Base-by-base conservation (phyloP, 1,284 basidiomycete species). In the Cryptococcus depauperatus region DNA sequence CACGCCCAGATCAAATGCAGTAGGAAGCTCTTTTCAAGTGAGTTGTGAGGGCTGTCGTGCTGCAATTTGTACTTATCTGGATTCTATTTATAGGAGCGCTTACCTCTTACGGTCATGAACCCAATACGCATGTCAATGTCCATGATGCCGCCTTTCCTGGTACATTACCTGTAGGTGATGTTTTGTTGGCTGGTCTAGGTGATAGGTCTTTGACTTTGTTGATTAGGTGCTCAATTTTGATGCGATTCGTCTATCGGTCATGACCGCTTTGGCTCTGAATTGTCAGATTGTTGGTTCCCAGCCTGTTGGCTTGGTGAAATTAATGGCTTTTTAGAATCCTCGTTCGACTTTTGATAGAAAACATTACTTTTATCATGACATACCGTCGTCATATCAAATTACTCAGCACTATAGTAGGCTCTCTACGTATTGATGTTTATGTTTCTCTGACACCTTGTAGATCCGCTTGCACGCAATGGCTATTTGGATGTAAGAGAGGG, bases 331-430 rank as follows among this genome's bases (percentile, higher is more conserved):
- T 1, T 48, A 72, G 69, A 84, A 87, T 57, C 57, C 57, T 0
- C 75, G 77, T n/a, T 92, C 86, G 1, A 77, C 84, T 1, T 96
- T 96, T 56, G 93, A 99, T 70, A 76, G 93, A 56, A 99, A 99
- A 66, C 93, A 98, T 67, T 99, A 98, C 67, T 97, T 97, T 70
- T 98, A 99, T 65, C 80, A 88, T 1, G 93, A 98, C 69, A 77
- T 96, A 26, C 90, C 95, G 0, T 76, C 84, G 3, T 93, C 92
- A 0, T 98, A 92, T 69, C 95, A 99, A 71, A 93, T 97, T 53
- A 97, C 93, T 0, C 93, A 97, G 63, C 85, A 89, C 56, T 96
- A 97, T 68, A 76, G 84, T 84, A 45, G 2, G 21, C 18, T 21
- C 11, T 19, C 23, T 14, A 7, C 19, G 25, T 9, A n/a, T 3